Percentiles rank a stretch among this genome's conserved stretches.
These are phyloP conservation scores for Trichoderma sp. DNA, from an alignment of 2,329 filamentous ascomycete species.

Conservation along the genomic window DNA sequence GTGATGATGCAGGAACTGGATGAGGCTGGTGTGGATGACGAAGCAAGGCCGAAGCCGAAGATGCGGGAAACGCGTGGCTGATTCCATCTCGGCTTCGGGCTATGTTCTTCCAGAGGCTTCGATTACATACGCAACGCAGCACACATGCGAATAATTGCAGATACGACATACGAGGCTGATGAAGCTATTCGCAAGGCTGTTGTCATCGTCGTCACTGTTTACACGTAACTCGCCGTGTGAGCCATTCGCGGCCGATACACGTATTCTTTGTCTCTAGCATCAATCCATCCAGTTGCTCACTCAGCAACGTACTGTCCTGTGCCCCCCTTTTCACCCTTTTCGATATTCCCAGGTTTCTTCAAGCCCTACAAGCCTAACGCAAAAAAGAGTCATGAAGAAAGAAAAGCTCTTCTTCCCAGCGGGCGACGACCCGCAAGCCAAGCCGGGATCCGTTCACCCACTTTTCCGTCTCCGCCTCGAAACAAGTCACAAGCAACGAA, in stretches of 20 bases:
- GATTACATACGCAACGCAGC: not conserved
- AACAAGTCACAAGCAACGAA: not conserved
- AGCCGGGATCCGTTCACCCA: slow-evolving; percentile 1
- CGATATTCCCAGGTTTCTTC: not conserved
- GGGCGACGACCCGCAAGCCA: not conserved
- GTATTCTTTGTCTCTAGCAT: not conserved
- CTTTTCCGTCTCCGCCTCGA: not conserved
- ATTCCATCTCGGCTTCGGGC: not conserved
- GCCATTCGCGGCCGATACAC: not conserved
- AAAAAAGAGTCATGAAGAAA: not conserved
- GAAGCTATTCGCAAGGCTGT: not conserved
- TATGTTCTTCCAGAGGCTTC: no score
- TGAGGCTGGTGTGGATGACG: not conserved
- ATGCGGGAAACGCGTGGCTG: not conserved
- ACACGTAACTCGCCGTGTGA: not conserved
- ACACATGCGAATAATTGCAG: not conserved
- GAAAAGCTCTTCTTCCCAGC: not conserved
- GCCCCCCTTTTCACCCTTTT: not conserved
- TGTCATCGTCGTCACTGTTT: not conserved
- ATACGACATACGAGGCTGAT: not conserved
- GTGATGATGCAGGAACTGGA: not conserved
- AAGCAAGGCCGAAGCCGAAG: not conserved
- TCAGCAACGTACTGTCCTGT: not conserved
- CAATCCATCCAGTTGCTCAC: not conserved
- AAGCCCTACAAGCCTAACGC: not conserved